Conservation (phyloP, 2,329 filamentous ascomycete genomes). For the Dothidotthia symphoricarpi region DNA sequence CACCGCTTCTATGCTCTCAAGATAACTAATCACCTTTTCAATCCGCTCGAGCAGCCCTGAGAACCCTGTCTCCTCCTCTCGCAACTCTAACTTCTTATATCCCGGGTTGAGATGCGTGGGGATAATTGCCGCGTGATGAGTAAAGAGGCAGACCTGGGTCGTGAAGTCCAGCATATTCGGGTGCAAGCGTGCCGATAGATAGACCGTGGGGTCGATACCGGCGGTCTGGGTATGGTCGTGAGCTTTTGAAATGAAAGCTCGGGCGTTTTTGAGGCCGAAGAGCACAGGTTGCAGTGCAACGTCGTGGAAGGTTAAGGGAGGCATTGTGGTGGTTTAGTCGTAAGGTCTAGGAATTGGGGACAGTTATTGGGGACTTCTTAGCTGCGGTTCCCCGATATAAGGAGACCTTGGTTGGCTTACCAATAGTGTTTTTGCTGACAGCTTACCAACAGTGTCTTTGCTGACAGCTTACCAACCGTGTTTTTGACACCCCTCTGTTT, state of each 20-base stretch:
- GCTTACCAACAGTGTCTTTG: no score
- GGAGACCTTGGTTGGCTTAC: no score
- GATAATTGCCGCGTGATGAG: slow-evolving; percentile 45
- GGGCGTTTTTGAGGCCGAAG: slow-evolving; percentile 45
- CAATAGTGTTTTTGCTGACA: no score
- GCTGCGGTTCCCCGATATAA: no score
- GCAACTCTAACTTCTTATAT: slow-evolving; percentile 31
- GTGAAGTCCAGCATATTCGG: slow-evolving; percentile 52
- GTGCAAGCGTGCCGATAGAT: slow-evolving; percentile 46
- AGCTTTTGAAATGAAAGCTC: slow-evolving; percentile 47
- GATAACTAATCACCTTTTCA: slow-evolving; percentile 47
- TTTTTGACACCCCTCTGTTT: no score
- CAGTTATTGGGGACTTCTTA: no score
- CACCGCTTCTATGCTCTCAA: slow-evolving; percentile 47
- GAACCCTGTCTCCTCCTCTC: slow-evolving; percentile 52
- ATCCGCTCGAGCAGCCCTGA: slow-evolving; percentile 51
- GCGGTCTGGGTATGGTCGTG: slow-evolving; percentile 43
- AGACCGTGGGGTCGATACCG: slow-evolving; percentile 34
- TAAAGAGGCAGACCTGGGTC: slow-evolving; percentile 51
- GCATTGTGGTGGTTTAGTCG: slow-evolving; percentile 20
- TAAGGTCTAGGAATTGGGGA: no score
- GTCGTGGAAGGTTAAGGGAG: slow-evolving; percentile 30
- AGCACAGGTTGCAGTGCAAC: slow-evolving; percentile 46
- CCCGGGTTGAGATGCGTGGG: slow-evolving; percentile 42
- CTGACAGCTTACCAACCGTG: no score